These are phyloP conservation scores for Herpetomonas samuelpessoai DNA, from an alignment of 208 protist genomes.

Conservation along the genomic window DNA sequence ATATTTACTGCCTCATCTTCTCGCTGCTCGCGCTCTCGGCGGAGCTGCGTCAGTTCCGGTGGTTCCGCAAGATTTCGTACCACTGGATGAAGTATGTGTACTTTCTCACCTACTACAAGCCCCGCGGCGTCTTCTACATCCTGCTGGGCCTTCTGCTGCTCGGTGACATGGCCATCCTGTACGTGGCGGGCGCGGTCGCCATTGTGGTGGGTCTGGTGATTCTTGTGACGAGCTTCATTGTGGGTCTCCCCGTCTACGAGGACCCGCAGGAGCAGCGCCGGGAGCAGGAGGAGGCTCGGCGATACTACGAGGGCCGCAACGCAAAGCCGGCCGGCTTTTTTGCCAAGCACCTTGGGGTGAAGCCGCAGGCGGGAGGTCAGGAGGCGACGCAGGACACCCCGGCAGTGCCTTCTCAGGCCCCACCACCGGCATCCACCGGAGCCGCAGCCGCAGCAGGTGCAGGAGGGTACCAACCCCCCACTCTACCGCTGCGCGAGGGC, in stretches of 20 bases:
- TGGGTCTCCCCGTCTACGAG: slow-evolving; percentile 50
- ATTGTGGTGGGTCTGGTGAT: slow-evolving; percentile 58
- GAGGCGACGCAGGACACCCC: too few relatives aligned
- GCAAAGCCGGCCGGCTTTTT: slow-evolving; percentile 6
- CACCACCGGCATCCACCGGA: too few relatives aligned
- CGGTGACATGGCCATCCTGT: slow-evolving; percentile 23
- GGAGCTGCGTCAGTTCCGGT: slow-evolving; percentile 65
- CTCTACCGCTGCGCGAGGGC: too few relatives aligned
- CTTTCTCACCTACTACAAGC: slow-evolving; percentile 65
- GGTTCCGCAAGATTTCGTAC: slow-evolving; percentile 46
- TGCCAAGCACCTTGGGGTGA: slow-evolving; percentile 9
- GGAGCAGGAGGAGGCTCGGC: slow-evolving; percentile 24
- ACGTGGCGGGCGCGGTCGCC: slow-evolving; percentile 36
- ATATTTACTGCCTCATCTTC: slow-evolving; percentile 70
- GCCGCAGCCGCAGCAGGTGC: too few relatives aligned
- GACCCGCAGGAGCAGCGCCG: slow-evolving; percentile 38
- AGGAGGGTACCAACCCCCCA: too few relatives aligned
- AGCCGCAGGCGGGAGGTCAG: too few relatives aligned
- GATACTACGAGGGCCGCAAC: slow-evolving; percentile 17
- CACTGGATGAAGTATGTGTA: slow-evolving; percentile 72
- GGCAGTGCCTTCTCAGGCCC: too few relatives aligned
- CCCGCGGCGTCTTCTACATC: slow-evolving; percentile 69
- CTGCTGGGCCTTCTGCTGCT: slow-evolving; percentile 70
- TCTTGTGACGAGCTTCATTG: slow-evolving; percentile 44
- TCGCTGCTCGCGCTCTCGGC: slow-evolving; percentile 57